phyloP scores from a whole-genome alignment of 1,139 yeast species.

The Citeromyces hawaiiensis region DNA sequence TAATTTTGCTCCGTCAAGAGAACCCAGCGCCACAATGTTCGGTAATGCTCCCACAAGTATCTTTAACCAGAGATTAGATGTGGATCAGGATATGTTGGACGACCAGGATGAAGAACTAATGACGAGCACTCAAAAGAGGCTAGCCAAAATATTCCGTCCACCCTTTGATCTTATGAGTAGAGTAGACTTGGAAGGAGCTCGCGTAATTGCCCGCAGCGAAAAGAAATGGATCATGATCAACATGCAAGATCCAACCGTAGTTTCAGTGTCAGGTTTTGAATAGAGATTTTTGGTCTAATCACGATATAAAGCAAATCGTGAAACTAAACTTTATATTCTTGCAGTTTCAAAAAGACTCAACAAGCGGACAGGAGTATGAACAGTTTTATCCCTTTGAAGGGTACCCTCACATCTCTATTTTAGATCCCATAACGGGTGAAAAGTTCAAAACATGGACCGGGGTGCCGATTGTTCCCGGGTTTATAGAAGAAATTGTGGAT shows the following conservation, averaged over 20 bases:
- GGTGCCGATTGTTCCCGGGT: constrained; percentile 37
- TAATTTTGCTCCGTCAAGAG: too few species aligned
- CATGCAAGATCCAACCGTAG: constrained; percentile 72
- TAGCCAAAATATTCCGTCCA: constrained; percentile 79
- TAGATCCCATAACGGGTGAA: constrained; percentile 95
- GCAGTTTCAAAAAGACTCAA: constrained; percentile 69
- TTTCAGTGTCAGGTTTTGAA: constrained; percentile 84
- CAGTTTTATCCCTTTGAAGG: constrained; percentile 56
- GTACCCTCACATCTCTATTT: constrained; percentile 80
- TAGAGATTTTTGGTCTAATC: constrained; percentile 84
- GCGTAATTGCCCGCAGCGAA: constrained; percentile 42
- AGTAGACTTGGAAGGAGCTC: constrained; percentile 60
- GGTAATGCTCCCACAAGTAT: constrained; percentile 28
- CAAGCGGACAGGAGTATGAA: constrained; percentile 55
- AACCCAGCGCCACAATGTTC: constrained; percentile 20
- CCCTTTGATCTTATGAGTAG: constrained; percentile 81
- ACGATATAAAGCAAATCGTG: constrained; percentile 50
- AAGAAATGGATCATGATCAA: constrained; percentile 80
- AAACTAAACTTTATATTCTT: constrained; percentile 61
- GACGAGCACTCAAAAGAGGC: constrained; percentile 52
- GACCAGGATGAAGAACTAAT: constrained; percentile 14
- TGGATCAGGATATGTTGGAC: constrained; percentile 9
- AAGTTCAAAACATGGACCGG: constrained; percentile 65
- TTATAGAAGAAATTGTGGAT: constrained; percentile 46
- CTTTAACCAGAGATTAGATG: constrained; percentile 31